Base-by-base conservation (phyloP, 441 rosid species). In the Syzygium malaccense region DNA sequence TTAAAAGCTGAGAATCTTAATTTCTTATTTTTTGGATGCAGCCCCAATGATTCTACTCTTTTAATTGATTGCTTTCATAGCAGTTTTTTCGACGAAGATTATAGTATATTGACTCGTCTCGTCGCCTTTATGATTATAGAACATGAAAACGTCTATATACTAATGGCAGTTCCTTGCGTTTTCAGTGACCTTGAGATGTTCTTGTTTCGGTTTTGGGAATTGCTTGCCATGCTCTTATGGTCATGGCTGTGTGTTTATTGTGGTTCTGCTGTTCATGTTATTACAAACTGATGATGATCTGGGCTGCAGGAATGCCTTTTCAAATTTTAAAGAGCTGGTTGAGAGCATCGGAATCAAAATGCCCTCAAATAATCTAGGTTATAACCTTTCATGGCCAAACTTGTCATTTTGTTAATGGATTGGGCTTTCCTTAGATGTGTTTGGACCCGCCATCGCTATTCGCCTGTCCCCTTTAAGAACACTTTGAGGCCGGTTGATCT, bases 311-410 rank as follows among this genome's bases (percentile, higher is more conserved):
- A 91, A 83, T 93, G 58, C 87, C 89, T 88, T 89, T 89, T 90
- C 94, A 91, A 86, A 87, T 91, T 92, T 92, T 92, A 92, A 93
- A 93, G 94, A 91, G 94, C 93, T 92, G 94, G 91, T 93, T 92
- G 94, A 93, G 93, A 93, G 93, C 92, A 88, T 89, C 90, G 87
- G 93, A 90, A 78, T 93, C 89, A 86, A 91, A 90, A 91, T 92
- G 91, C 92, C 94, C 92, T 90, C 95, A 92, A 92, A 89, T 86
- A 90, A 78, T 92, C 90, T 95, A 93, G 93, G 95, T 95, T 88
- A 94, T 90, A 88, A 92, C 93, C 93, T 92, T 92, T 93, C 91
- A 87, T 90, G 92, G 90, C 90, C 91, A 66, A 80, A 86, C 89
- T 83, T 91, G 60, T 90, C 48, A 41, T 56, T 88, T 91, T 87